phyloP scores from a whole-genome alignment of 2,329 filamentous ascomycete genomes.

The Thielaviopsis ethacetica region DNA sequence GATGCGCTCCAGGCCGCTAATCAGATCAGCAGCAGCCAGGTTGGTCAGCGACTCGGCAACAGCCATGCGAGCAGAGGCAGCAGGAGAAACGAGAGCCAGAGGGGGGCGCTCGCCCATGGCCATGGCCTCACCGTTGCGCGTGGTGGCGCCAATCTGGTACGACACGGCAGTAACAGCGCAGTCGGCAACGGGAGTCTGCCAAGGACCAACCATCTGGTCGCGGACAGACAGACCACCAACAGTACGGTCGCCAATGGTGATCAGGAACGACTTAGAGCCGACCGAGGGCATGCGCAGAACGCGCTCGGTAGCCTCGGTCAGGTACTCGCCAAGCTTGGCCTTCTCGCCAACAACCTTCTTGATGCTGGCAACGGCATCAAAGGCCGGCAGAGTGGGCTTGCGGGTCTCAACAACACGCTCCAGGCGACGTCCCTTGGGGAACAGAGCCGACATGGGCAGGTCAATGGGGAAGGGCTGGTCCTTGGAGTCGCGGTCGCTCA shows the following conservation, averaged over 20 bases:
- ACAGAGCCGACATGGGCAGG: constrained; percentile 73
- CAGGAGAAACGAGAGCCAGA: constrained; percentile 75
- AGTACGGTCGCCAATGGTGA: constrained; percentile 86
- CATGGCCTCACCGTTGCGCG: constrained; percentile 85
- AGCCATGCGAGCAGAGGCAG: constrained; percentile 87
- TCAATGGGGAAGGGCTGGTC: constrained; percentile 69
- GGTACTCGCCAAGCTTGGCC: constrained; percentile 33
- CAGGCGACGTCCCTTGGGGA: constrained; percentile 75
- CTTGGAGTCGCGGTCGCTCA: constrained; percentile 65
- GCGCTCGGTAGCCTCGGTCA: constrained; percentile 54
- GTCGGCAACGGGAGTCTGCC: constrained; percentile 89
- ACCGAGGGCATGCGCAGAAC: constrained; percentile 78
- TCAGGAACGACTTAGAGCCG: constrained; percentile 93
- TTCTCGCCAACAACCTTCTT: constrained; percentile 44
- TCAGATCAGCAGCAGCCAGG: constrained; percentile 58
- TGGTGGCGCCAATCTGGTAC: constrained; percentile 46
- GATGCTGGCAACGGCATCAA: constrained; percentile 53
- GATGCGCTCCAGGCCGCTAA: constrained; percentile 59
- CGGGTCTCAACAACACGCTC: constrained; percentile 56
- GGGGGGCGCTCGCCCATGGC: constrained; percentile 88
- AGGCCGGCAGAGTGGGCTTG: constrained; percentile 49
- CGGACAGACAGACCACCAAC: constrained; percentile 78
- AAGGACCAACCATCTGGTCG: constrained; percentile 92
- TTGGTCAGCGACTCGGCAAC: constrained; percentile 91
- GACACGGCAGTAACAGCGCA: constrained; percentile 83